Evolutionary conservation across 2,329 filamentous ascomycete genomes (phyloP), one percentile per base, ranked within the genome.

Genomic region (Pseudogymnoascus sp.): DNA sequence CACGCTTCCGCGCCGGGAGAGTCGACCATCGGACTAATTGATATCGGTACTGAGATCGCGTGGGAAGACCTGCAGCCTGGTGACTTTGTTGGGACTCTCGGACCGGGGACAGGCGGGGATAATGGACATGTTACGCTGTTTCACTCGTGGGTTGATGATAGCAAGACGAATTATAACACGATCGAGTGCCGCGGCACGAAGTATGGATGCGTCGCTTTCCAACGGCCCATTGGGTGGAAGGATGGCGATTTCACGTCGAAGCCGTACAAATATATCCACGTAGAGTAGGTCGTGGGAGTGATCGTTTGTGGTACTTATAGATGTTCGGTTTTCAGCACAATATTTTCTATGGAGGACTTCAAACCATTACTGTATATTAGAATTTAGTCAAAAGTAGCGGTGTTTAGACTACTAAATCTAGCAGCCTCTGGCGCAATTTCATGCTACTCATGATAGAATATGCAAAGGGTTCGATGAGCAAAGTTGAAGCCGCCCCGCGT

Each of bases 61-160:
- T 58, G 57, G 57, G 18, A 41, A 14, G 57, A 58, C 20, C 57
- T 58, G 1, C 33, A 58, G 33, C 35, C 33, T 7, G 57, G 57
- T n/a, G 57, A 58, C 16, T 58, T 58, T 41, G 57, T 58, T 25
- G 57, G 57, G 20, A 58, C 57, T 2, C 57, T 58, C 22, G 57
- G 57, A 6, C 35, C 33, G 3, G 57, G 57, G 5, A 58, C 57
- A 2, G 57, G 57, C 6, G 57, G 57, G 4, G 37, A 58, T 25
- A 37, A 58, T 28, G 57, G 57, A 25, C 57, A 58, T 41, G 57
- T 58, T 18, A 20, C 30, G 14, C 8, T 58, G 30, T 58, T 58
- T 6, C 18, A 58, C 12, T 58, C 57, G 8, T 58, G 57, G 57
- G 57, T 22, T 30, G 33, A 22, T 20, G 33, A 58, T 14, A 41